Conservation (phyloP, 306 rosid species). For the Pterocarpus macrocarpus region DNA sequence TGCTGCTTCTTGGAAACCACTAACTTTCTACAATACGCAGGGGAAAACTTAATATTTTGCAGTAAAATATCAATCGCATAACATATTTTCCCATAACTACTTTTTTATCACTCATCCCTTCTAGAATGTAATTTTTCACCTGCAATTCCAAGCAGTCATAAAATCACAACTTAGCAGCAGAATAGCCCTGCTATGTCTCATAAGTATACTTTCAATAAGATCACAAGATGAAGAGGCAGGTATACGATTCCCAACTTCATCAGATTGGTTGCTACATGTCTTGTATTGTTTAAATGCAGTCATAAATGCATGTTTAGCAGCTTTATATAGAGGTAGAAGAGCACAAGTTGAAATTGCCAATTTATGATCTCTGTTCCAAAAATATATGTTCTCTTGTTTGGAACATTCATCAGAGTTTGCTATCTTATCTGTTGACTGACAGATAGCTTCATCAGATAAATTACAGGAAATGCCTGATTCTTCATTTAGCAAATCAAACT, state of each 20-base stretch:
- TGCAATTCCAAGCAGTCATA: constrained; percentile 89
- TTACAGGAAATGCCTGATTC: constrained; percentile 49
- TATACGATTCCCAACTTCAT: constrained; percentile 40
- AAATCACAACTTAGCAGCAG: constrained; percentile 85
- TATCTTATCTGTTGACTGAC: constrained; percentile 40
- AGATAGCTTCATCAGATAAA: constrained; percentile 41
- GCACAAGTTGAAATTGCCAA: constrained; percentile 76
- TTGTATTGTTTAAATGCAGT: constrained; percentile 60
- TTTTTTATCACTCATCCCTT: constrained; percentile 20
- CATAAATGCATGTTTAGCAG: constrained; percentile 66
- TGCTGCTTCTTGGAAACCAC: constrained; percentile 62
- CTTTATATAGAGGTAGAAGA: constrained; percentile 69
- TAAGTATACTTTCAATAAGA: constrained; percentile 57
- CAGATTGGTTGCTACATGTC: constrained; percentile 43
- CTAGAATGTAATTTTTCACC: constrained; percentile 54
- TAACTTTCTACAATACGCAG: constrained; percentile 64
- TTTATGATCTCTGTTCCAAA: constrained; percentile 85
- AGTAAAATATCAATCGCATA: constrained; percentile 31
- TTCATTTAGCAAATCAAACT: constrained; percentile 61
- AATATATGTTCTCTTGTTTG: constrained; percentile 42
- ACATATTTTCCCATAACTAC: neutral
- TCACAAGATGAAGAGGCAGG: constrained; percentile 46
- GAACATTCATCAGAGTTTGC: constrained; percentile 45
- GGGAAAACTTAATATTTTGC: constrained; percentile 8
- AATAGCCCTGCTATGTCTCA: constrained; percentile 80